Evolutionary conservation across 768 basidiomycete species (phyloP), one percentile per base, ranked within the genome.

Genomic region (Glaciozyma martinii): DNA sequence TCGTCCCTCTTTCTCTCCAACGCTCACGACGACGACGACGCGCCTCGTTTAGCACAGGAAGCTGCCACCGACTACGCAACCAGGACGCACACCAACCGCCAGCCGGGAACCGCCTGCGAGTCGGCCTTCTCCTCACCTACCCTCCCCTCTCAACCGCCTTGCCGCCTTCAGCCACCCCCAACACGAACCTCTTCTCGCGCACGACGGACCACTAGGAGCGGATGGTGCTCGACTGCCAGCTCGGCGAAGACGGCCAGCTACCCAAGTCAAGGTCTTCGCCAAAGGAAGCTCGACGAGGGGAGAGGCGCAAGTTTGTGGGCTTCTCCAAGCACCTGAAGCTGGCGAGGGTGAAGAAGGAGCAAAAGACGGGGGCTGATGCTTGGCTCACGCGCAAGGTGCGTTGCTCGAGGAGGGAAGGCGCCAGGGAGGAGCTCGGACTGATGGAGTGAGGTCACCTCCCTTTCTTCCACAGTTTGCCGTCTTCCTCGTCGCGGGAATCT

Each of bases 351-450:
- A 42, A 56, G 44, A 25, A 54, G 27, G 29, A 46, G 47, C 47
- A 66, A 18, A 61, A 56, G 53, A 66, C 61, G 25, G 56, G 57
- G 0, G 66, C 66, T 1, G 69, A 70, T 49, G 42, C 37, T n/a
- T 70, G 68, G 68, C 7, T 66, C 15, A 47, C 54, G 16, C 50
- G 68, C 33, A 70, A 70, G 65, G 65, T 58, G 12, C 25, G 63
- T 30, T 0, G 1, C 16, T 5, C 19, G 16, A 10, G 18, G 12
- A 8, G 15, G n/a, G 37, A 10, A 21, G 32, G 21, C 3, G n/a
- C 7, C 13, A 33, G 33, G 5, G 19, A 50, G 27, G 5, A 10
- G 46, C 59, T n/a, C n/a, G n/a, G n/a, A n/a, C n/a, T 61, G 43
- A 60, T 30, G 54, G 25, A 16, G n/a, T 12, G 16, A 37, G 33